phyloP scores from a whole-genome alignment of 768 basidiomycete genomes.

The Termitomyces sp. region DNA sequence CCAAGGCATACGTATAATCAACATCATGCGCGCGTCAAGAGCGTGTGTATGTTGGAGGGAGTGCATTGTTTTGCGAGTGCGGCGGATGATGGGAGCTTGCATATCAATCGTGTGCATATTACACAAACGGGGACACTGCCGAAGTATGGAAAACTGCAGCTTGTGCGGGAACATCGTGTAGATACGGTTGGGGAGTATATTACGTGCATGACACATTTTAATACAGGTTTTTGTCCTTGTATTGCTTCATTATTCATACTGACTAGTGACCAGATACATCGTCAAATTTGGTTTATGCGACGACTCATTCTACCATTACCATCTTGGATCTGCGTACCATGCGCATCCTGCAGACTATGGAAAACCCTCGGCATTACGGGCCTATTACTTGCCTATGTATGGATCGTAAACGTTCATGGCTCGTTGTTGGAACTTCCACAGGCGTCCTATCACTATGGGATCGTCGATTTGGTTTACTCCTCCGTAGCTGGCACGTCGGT shows the following conservation, averaged over 20 bases:
- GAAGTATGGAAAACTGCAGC: conserved; percentile 78
- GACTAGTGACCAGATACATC: conserved; percentile 44
- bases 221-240: conserved; percentile 51
- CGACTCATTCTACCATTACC: conserved; percentile 72
- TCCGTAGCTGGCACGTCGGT: conserved; percentile 86
- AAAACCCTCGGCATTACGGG: conserved; percentile 83
- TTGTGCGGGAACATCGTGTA: conserved; percentile 77
- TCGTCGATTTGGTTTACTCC: conserved; percentile 83
- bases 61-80: conserved; percentile 89
- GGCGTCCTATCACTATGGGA: conserved; percentile 93
- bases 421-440: conserved; percentile 81
- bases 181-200: conserved; percentile 77
- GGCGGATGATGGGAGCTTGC: conserved; percentile 79
- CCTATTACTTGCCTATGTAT: conserved; percentile 83
- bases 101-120: conserved; percentile 81
- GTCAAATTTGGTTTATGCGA: conserved; percentile 84
- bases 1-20: conserved; percentile 63
- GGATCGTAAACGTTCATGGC: conserved; percentile 84
- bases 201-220: conserved; percentile 80
- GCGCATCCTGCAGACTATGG: conserved; percentile 70
- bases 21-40: conserved; percentile 59
- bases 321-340: conserved; percentile 85
- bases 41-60: conserved; percentile 80
- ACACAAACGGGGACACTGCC: conserved; percentile 66
- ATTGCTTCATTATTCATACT: background rate